Evolutionary conservation across 83 land plant genomes (phyloP).

Genomic region (Thuja plicata): DNA sequence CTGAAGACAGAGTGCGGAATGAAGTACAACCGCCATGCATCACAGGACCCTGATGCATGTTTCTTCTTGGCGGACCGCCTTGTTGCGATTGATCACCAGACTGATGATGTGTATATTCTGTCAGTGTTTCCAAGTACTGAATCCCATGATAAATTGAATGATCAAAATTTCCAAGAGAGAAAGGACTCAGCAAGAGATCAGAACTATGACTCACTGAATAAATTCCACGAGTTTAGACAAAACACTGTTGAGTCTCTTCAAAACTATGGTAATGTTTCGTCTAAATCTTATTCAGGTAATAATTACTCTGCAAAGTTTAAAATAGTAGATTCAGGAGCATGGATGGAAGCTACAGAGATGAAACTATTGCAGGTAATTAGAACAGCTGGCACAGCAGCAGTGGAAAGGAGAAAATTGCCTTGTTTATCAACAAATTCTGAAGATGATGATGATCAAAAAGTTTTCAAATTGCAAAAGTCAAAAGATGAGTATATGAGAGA

Average conservation of each 20-base stretch:
- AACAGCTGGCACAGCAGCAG: constrained; percentile 5
- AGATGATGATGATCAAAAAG: not conserved
- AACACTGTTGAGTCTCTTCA: not conserved
- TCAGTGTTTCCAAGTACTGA: constrained; percentile 28
- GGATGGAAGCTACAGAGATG: constrained; percentile 52
- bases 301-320: not conserved
- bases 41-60: constrained; percentile 89
- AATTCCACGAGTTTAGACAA: not conserved
- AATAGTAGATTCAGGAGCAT: constrained; percentile 12
- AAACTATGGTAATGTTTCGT: constrained; percentile 5
- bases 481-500: constrained; percentile 66
- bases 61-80: constrained; percentile 88
- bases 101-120: constrained; percentile 82
- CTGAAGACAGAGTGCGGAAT: constrained; percentile 94
- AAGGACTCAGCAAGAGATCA: not conserved
- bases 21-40: constrained; percentile 60
- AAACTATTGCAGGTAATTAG: constrained; percentile 35
- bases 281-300: not conserved
- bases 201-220: not conserved
- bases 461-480: constrained; percentile 60
- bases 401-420: not conserved
- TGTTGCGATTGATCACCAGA: constrained; percentile 75
- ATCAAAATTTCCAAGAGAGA: not conserved
- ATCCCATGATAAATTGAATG: not conserved
- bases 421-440: not conserved